Evolutionary conservation across 176 grass and related monocot genomes (phyloP).

Genomic region (Triticum timopheevii): DNA sequence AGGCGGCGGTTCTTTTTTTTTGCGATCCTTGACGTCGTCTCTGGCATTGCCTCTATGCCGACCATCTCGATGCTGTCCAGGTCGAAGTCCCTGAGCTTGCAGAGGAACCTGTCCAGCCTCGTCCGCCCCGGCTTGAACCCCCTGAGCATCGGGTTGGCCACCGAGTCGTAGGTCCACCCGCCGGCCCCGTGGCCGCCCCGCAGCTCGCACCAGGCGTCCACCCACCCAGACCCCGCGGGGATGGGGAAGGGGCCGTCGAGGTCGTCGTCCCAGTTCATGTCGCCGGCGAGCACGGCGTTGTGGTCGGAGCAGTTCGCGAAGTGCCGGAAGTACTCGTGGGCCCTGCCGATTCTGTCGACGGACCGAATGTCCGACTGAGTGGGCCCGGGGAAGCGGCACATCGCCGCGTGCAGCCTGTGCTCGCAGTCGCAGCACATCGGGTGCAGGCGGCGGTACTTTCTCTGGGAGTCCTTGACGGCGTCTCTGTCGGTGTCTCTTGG

Average conservation of each 20-base stretch:
- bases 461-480: too few species aligned
- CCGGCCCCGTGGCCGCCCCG: too few species aligned
- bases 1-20: too few species aligned
- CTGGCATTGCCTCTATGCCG: too few species aligned
- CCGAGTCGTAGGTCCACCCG: not conserved
- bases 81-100: not conserved
- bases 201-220: not conserved
- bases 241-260: not conserved
- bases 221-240: not conserved
- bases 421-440: too few species aligned
- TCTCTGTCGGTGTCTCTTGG: not conserved
- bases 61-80: not conserved
- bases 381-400: not conserved
- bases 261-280: not conserved
- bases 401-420: not conserved
- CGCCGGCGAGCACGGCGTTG: not conserved
- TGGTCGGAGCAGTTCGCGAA: not conserved
- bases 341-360: not conserved
- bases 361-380: not conserved
- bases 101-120: not conserved
- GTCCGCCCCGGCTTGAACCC: not conserved
- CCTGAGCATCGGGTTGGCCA: not conserved
- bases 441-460: too few species aligned
- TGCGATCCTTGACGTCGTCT: too few species aligned
- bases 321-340: not conserved